A percentile compares a stretch with the other conserved stretches of the same genome.
These are phyloP conservation scores for Malbranchea zuffiana DNA, from an alignment of 2,329 filamentous ascomycete genomes.

Conservation along the genomic window DNA sequence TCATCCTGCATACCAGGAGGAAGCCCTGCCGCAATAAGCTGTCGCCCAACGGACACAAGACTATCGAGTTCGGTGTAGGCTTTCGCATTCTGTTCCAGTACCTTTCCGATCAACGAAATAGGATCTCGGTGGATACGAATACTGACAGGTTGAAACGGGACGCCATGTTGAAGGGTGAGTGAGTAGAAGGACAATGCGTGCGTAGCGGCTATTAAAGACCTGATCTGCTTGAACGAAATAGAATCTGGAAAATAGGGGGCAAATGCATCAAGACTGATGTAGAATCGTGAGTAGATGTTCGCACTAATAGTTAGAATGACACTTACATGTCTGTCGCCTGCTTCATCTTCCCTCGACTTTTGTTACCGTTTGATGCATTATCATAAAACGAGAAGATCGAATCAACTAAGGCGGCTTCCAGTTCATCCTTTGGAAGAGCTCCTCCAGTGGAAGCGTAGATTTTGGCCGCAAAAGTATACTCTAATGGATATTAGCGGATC, in stretches of 20 bases:
- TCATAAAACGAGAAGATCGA: slow-evolving; percentile 49
- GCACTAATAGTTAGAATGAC: neutral
- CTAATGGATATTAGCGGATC: slow-evolving; percentile 16
- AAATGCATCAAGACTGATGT: slow-evolving; percentile 34
- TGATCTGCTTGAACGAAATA: slow-evolving; percentile 33
- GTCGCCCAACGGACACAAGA: slow-evolving; percentile 49
- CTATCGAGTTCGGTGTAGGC: slow-evolving; percentile 56
- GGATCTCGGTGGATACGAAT: slow-evolving; percentile 54
- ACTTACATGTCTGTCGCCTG: slow-evolving; percentile 47
- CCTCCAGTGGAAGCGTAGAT: slow-evolving; percentile 25
- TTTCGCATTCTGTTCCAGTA: slow-evolving; percentile 50
- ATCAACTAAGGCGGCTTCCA: slow-evolving; percentile 43
- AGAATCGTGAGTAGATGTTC: slow-evolving; percentile 8
- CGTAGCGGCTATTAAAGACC: slow-evolving; percentile 49
- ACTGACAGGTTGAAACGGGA: slow-evolving; percentile 55
- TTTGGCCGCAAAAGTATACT: slow-evolving; percentile 34
- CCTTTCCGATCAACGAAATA: slow-evolving; percentile 46
- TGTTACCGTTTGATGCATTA: slow-evolving; percentile 55
- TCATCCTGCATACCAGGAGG: slow-evolving; percentile 20
- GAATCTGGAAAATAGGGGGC: slow-evolving; percentile 33
- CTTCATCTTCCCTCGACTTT: slow-evolving; percentile 51
- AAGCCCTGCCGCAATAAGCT: slow-evolving; percentile 42
- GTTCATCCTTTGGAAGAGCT: slow-evolving; percentile 34
- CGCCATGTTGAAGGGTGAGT: slow-evolving; percentile 51
- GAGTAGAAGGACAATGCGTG: slow-evolving; percentile 56